These are phyloP conservation scores for Elsinoe ampelina DNA, from an alignment of 2,329 filamentous ascomycete genomes.

Conservation along the genomic window DNA sequence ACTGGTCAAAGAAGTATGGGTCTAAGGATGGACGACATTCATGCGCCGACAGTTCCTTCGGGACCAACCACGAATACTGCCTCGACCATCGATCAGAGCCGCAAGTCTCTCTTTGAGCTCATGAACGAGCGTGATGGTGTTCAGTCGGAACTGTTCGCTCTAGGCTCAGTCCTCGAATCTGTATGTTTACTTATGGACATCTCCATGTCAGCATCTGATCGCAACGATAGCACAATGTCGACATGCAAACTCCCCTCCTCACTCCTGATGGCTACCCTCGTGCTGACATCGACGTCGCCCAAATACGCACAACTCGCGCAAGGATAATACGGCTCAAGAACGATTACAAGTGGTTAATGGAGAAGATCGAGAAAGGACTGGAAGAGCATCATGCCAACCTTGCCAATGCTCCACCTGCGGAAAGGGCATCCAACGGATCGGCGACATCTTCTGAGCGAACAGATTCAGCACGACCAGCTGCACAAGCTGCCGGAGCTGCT, in stretches of 20 bases:
- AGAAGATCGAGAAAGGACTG: conserved; percentile 70
- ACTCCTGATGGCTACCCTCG: conserved; percentile 88
- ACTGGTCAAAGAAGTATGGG: conserved; percentile 34
- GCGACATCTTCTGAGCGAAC: conserved; percentile 18
- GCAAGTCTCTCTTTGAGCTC: conserved; percentile 67
- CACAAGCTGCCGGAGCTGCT: conserved; percentile 14
- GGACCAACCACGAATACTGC: conserved; percentile 49
- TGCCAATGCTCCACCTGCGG: conserved; percentile 27
- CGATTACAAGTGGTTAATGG: conserved; percentile 88
- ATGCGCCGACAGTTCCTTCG: conserved; percentile 64
- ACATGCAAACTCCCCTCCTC: conserved; percentile 80
- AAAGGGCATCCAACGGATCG: conserved; percentile 10
- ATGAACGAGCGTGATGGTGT: conserved; percentile 75
- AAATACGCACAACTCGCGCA: conserved; percentile 88
- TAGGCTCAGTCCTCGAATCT: conserved; percentile 79
- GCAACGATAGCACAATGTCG: conserved; percentile 67
- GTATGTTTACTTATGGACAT: conserved; percentile 42
- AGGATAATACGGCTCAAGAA: conserved; percentile 84
- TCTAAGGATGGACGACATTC: conserved; percentile 56
- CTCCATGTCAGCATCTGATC: conserved; percentile 2
- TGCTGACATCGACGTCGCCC: conserved; percentile 87
- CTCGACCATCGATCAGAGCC: conserved; percentile 43
- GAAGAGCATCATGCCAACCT: conserved; percentile 80
- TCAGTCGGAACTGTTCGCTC: conserved; percentile 76
- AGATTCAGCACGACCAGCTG: conserved; percentile 15